Percentiles rank a stretch among this genome's conserved stretches.
Conservation (phyloP, 2,329 filamentous ascomycete genomes). For the Coniella lustricola region DNA sequence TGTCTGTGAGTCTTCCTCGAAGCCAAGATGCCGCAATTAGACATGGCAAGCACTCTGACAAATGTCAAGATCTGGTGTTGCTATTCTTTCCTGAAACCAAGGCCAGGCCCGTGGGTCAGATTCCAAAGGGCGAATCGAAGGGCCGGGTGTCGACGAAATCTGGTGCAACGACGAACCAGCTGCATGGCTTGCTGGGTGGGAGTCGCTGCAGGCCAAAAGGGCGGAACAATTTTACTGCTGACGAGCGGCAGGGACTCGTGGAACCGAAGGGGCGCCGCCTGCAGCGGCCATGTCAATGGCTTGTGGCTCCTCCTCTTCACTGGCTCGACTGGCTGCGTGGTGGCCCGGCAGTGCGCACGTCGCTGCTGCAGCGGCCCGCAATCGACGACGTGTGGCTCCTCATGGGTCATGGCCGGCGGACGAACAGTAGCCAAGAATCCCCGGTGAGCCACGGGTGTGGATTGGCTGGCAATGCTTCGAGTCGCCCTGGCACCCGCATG, state of each 20-base stretch:
- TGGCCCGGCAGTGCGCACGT: too few relatives aligned
- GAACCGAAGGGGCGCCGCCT: too few relatives aligned
- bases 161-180: slow-evolving; percentile 2
- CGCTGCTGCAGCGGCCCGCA: slow-evolving; percentile 12
- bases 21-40: slow-evolving; percentile 9
- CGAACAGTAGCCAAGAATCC: slow-evolving; percentile 2
- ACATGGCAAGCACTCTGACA: background rate
- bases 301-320: background rate
- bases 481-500: slow-evolving; percentile 4
- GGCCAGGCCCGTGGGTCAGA: slow-evolving; percentile 19
- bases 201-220: too few relatives aligned
- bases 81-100: slow-evolving; percentile 25
- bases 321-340: too few relatives aligned
- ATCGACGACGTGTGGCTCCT: slow-evolving; percentile 11
- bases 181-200: too few relatives aligned
- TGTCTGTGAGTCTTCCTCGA: too few relatives aligned
- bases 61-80: slow-evolving; percentile 9
- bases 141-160: slow-evolving; percentile 12
- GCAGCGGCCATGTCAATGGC: too few relatives aligned
- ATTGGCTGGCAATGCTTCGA: slow-evolving; percentile 8
- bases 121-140: slow-evolving; percentile 10
- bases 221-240: too few relatives aligned
- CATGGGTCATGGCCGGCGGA: slow-evolving; percentile 1
- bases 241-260: too few relatives aligned
- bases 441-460: background rate